phyloP scores from a whole-genome alignment of 2,329 filamentous ascomycete species.

The Sphaerostilbella broomeana region DNA sequence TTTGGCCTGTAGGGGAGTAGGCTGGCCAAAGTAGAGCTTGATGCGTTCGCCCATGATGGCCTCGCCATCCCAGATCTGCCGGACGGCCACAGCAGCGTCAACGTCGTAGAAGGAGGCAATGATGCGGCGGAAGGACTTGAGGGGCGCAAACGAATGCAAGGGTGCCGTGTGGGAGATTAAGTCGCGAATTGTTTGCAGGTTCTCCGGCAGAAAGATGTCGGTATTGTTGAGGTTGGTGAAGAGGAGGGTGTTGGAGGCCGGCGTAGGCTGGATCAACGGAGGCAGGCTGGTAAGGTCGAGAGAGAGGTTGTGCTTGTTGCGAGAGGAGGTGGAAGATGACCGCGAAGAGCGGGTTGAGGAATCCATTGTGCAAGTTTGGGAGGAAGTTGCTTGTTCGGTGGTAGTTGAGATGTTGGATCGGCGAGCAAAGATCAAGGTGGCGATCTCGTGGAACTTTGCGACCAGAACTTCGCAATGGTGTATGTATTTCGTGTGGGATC shows the following conservation, averaged over 20 bases:
- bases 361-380: constrained; percentile 25
- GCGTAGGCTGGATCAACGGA: constrained; percentile 61
- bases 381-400: neutral
- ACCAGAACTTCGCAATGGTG: neutral
- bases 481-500: no score
- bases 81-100: constrained; percentile 63
- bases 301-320: constrained; percentile 47
- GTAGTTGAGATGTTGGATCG: constrained; percentile 12
- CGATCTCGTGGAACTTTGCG: no score
- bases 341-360: constrained; percentile 32
- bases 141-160: constrained; percentile 70
- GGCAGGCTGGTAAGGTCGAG: constrained; percentile 70
- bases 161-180: constrained; percentile 63
- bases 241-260: constrained; percentile 75
- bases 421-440: neutral
- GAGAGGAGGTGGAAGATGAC: constrained; percentile 41
- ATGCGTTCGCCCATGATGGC: constrained; percentile 62
- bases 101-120: constrained; percentile 69
- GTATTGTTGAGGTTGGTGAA: constrained; percentile 71
- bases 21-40: constrained; percentile 62
- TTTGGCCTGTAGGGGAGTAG: constrained; percentile 48
- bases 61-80: constrained; percentile 68
- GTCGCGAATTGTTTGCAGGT: constrained; percentile 65
- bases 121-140: constrained; percentile 78
- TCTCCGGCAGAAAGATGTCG: constrained; percentile 67